Evolutionary conservation across 306 rosid species (phyloP).

Genomic region (Gleditsia sinensis): DNA sequence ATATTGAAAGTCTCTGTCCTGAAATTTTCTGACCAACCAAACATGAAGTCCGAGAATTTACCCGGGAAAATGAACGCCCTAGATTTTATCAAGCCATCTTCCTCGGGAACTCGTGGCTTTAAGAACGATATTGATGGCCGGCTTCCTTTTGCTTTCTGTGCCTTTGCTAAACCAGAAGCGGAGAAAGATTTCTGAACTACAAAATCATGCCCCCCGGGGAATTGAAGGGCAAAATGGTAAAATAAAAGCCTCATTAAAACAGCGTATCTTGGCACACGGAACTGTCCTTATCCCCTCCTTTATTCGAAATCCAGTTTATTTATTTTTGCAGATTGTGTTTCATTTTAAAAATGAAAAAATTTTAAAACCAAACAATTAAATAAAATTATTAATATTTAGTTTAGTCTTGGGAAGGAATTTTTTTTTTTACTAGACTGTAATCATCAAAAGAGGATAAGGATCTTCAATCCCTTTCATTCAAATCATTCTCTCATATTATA

Average conservation of each 20-base stretch:
- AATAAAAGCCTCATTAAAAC: neutral
- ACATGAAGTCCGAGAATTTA: constrained; percentile 18
- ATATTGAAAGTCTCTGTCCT: neutral
- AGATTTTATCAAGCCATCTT: constrained; percentile 19
- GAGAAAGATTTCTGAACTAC: neutral
- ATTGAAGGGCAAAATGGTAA: neutral
- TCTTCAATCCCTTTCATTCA: no score
- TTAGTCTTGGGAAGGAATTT: neutral
- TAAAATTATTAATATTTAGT: neutral
- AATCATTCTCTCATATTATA: no score
- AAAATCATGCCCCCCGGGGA: no score
- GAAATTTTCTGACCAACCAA: constrained; percentile 43
- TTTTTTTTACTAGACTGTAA: no score
- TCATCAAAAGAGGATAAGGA: no score
- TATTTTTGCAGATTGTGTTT: neutral
- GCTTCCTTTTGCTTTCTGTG: neutral
- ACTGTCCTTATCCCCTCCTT: no score
- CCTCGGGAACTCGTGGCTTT: constrained; percentile 2
- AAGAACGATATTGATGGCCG: neutral
- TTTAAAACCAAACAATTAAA: neutral
- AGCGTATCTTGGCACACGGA: neutral
- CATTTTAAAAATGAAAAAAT: neutral
- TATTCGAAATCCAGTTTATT: neutral
- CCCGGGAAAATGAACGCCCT: constrained; percentile 15
- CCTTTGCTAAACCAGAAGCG: neutral